These are phyloP conservation scores for Hericium erinaceus DNA, from an alignment of 768 basidiomycete genomes.

Conservation along the genomic window DNA sequence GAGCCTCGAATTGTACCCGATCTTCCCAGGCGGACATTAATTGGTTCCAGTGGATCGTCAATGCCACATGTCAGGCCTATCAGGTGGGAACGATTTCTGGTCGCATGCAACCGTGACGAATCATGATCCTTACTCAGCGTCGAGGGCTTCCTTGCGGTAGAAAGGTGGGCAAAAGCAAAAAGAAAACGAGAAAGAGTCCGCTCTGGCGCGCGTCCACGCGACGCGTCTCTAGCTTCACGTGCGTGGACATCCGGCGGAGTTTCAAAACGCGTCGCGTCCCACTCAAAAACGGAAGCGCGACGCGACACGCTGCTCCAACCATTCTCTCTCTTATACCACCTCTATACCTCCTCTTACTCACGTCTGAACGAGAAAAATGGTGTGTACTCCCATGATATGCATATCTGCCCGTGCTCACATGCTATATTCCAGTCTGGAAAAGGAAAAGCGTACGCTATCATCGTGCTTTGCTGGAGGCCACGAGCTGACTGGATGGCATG, in stretches of 20 bases:
- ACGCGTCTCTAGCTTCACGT: not conserved
- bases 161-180: not conserved
- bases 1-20: too few species aligned
- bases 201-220: not conserved
- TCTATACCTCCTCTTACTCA: not conserved
- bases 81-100: too few species aligned
- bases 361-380: not conserved
- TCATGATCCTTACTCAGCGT: too few species aligned
- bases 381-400: not conserved
- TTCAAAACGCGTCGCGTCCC: conserved; percentile 2
- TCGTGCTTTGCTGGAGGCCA: not conserved
- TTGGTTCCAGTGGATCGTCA: too few species aligned
- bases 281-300: not conserved
- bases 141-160: too few species aligned
- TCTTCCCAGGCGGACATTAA: too few species aligned
- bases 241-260: not conserved
- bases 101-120: too few species aligned
- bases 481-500: not conserved
- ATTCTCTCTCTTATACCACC: not conserved
- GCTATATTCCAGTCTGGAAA: not conserved
- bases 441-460: conserved; percentile 1
- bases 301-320: not conserved
- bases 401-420: too few species aligned
- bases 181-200: not conserved
- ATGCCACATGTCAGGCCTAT: too few species aligned